Conservation (phyloP, 805 yeast genomes). For the Cyberlindnera amylophila region DNA sequence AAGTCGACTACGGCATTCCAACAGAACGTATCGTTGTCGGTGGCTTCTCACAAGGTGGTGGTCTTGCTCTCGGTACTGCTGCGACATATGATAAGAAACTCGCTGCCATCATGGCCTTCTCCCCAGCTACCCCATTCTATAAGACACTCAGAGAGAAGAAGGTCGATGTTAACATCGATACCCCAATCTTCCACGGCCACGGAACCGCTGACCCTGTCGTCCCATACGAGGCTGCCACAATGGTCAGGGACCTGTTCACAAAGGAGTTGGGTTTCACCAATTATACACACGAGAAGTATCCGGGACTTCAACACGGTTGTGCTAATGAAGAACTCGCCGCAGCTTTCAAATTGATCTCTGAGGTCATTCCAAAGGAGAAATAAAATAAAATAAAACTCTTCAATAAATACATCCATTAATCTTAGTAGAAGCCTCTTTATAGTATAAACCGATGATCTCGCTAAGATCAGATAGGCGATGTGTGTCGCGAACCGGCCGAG, state of each 20-base stretch:
- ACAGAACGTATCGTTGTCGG: conserved; percentile 78
- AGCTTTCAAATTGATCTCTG: conserved; percentile 42
- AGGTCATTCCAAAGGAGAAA: conserved; percentile 17
- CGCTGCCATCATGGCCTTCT: conserved; percentile 74
- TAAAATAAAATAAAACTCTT: neutral
- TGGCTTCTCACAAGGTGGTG: conserved; percentile 95
- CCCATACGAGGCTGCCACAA: conserved; percentile 29
- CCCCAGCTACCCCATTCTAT: conserved; percentile 58
- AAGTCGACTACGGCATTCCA: conserved; percentile 50
- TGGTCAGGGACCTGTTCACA: conserved; percentile 40
- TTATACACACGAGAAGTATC: conserved; percentile 51
- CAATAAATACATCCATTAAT: too few species aligned
- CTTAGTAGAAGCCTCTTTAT: too few species aligned
- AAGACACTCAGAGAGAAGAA: conserved; percentile 21
- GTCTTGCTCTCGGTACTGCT: conserved; percentile 62
- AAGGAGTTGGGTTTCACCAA: conserved; percentile 43
- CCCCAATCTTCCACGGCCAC: conserved; percentile 87
- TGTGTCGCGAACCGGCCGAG: too few species aligned
- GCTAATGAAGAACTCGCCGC: conserved; percentile 63
- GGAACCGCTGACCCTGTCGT: conserved; percentile 78
- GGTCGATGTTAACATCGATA: conserved; percentile 45
- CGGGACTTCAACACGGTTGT: conserved; percentile 66
- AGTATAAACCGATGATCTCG: too few species aligned
- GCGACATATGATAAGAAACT: conserved; percentile 53
- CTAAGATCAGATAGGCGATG: too few species aligned